Evolutionary conservation across 2,329 filamentous ascomycete species (phyloP).

Genomic region (Ophiostoma quercus): DNA sequence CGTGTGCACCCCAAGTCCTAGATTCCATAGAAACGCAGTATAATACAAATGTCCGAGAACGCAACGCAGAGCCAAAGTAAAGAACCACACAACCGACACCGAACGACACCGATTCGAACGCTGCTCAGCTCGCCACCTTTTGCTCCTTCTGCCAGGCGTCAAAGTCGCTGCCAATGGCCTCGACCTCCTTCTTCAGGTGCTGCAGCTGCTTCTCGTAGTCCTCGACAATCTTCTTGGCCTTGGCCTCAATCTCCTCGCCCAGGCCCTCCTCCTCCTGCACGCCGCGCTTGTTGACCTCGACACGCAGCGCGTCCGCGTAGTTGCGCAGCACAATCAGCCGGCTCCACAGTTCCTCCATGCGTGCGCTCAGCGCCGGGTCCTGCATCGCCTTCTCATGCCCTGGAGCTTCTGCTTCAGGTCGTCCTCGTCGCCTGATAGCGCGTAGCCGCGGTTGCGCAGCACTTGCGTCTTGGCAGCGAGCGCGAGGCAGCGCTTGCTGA

Average conservation of each 20-base stretch:
- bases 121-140: constrained; percentile 15
- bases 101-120: too few relatives aligned
- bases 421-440: constrained; percentile 73
- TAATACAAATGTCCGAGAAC: too few relatives aligned
- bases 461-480: constrained; percentile 77
- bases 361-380: constrained; percentile 67
- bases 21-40: too few relatives aligned
- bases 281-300: constrained; percentile 66
- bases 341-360: constrained; percentile 82
- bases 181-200: constrained; percentile 68
- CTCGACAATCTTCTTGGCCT: constrained; percentile 73
- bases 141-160: constrained; percentile 51
- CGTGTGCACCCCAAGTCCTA: too few relatives aligned
- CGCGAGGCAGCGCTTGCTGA: constrained; percentile 67
- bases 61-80: too few relatives aligned
- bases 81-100: too few relatives aligned
- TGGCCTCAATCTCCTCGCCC: constrained; percentile 64
- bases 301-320: constrained; percentile 65
- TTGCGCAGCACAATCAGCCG: constrained; percentile 69
- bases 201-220: constrained; percentile 76
- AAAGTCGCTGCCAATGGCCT: constrained; percentile 55
- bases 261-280: constrained; percentile 52
- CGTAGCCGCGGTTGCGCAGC: constrained; percentile 73
- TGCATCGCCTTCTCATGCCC: constrained; percentile 63
- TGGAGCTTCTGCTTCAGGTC: constrained; percentile 67